Evolutionary conservation across 2,329 filamentous ascomycete genomes (phyloP).

Genomic region (Xylogone sp.): DNA sequence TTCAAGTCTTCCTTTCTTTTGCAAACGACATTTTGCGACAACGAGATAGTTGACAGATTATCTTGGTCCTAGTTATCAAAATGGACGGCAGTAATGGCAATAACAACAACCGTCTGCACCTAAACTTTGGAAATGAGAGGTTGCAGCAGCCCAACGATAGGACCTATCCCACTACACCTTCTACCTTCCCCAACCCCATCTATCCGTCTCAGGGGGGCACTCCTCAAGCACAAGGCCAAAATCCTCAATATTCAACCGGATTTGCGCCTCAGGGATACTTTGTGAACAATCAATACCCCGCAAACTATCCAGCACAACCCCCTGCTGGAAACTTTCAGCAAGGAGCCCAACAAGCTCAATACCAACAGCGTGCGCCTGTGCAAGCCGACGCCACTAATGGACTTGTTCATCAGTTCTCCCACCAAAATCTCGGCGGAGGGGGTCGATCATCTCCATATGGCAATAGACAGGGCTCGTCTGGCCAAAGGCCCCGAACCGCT

Average conservation of each 20-base stretch:
- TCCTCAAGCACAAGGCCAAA: constrained; percentile 30
- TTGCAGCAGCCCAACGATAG: constrained; percentile 62
- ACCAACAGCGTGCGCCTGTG: constrained; percentile 46
- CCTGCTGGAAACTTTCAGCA: constrained; percentile 47
- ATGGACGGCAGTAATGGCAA: constrained; percentile 22
- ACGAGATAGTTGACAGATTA: not conserved
- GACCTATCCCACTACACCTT: constrained; percentile 83
- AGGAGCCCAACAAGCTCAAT: constrained; percentile 50
- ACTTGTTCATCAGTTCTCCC: constrained; percentile 91
- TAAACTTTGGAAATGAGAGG: constrained; percentile 63
- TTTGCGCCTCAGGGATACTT: constrained; percentile 55
- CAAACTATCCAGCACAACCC: constrained; percentile 31
- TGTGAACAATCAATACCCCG: constrained; percentile 53
- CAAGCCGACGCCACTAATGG: constrained; percentile 79
- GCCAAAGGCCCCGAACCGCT: constrained; percentile 78
- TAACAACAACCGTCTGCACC: constrained; percentile 54
- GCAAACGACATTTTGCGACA: not conserved
- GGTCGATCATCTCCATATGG: constrained; percentile 68
- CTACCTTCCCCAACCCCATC: constrained; percentile 92
- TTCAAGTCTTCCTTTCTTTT: not conserved
- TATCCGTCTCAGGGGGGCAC: constrained; percentile 35
- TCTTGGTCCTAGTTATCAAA: constrained; percentile 1
- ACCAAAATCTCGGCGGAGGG: constrained; percentile 82
- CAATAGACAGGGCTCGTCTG: constrained; percentile 63
- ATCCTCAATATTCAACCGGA: constrained; percentile 38